Evolutionary conservation across 2,329 filamentous ascomycete species (phyloP).

Genomic region (Chalaropsis ovoidea): DNA sequence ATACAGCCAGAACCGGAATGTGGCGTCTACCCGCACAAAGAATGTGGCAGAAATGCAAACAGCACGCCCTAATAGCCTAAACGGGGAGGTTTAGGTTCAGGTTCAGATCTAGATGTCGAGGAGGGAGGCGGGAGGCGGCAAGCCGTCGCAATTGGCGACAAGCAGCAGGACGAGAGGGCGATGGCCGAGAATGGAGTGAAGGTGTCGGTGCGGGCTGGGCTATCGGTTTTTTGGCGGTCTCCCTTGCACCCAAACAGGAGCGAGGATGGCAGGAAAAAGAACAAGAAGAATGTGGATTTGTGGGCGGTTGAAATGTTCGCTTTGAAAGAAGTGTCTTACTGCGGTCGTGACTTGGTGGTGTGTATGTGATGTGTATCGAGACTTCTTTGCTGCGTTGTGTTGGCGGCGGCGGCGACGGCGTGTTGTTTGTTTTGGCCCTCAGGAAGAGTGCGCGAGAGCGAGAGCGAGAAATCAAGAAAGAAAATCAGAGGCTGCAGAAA

Average conservation of each 20-base stretch:
- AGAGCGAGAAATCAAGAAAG: not conserved
- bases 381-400: not conserved
- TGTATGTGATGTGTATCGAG: not conserved
- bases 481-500: not conserved
- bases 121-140: not conserved
- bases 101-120: too few species aligned
- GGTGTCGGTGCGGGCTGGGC: not conserved
- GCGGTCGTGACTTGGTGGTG: not conserved
- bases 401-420: not conserved
- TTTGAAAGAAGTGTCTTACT: not conserved
- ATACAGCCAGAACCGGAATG: not conserved
- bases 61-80: not conserved
- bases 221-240: not conserved
- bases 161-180: not conserved
- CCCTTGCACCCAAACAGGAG: slow-evolving; percentile 11
- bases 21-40: not conserved
- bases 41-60: not conserved
- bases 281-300: slow-evolving; percentile 8
- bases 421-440: not conserved
- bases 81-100: not conserved
- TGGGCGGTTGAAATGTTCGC: slow-evolving; percentile 9
- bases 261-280: not conserved
- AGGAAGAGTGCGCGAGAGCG: not conserved
- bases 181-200: not conserved
- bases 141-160: not conserved